A percentile compares a stretch with the other conserved stretches of the same genome.
Evolutionary conservation across 805 yeast species (phyloP).

Genomic region (Pichia sporocuriosa): DNA sequence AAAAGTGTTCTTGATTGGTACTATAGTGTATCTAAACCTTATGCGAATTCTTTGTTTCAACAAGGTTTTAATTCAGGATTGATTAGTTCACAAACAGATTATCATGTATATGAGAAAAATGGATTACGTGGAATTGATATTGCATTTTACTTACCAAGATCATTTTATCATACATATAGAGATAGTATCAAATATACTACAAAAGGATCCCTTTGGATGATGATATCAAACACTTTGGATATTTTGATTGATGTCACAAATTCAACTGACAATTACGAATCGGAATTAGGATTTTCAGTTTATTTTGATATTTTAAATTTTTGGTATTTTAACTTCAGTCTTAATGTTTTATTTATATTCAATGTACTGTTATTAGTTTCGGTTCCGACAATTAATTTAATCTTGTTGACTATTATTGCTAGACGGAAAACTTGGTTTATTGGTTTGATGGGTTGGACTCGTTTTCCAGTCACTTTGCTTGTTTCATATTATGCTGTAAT

Average conservation of each 20-base stretch:
- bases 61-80: slow-evolving; percentile 73
- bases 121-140: slow-evolving; percentile 84
- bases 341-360: slow-evolving; percentile 40
- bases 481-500: slow-evolving; percentile 36
- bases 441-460: slow-evolving; percentile 37
- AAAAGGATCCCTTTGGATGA: slow-evolving; percentile 73
- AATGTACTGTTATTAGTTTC: slow-evolving; percentile 47
- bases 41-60: slow-evolving; percentile 74
- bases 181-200: slow-evolving; percentile 64
- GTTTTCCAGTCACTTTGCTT: slow-evolving; percentile 54
- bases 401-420: slow-evolving; percentile 40
- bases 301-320: slow-evolving; percentile 59
- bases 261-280: slow-evolving; percentile 16
- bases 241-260: slow-evolving; percentile 41
- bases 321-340: slow-evolving; percentile 48
- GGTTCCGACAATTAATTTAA: slow-evolving; percentile 47
- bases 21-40: slow-evolving; percentile 52
- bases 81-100: slow-evolving; percentile 80
- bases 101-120: slow-evolving; percentile 54
- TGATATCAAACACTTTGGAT: slow-evolving; percentile 68
- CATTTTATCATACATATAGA: slow-evolving; percentile 70
- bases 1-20: slow-evolving; percentile 57
- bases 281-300: slow-evolving; percentile 38
- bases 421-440: slow-evolving; percentile 44
- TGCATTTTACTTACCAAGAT: slow-evolving; percentile 82